Base-by-base conservation (phyloP, 2,329 filamentous ascomycete species). In the Colletotrichum spaethianum region DNA sequence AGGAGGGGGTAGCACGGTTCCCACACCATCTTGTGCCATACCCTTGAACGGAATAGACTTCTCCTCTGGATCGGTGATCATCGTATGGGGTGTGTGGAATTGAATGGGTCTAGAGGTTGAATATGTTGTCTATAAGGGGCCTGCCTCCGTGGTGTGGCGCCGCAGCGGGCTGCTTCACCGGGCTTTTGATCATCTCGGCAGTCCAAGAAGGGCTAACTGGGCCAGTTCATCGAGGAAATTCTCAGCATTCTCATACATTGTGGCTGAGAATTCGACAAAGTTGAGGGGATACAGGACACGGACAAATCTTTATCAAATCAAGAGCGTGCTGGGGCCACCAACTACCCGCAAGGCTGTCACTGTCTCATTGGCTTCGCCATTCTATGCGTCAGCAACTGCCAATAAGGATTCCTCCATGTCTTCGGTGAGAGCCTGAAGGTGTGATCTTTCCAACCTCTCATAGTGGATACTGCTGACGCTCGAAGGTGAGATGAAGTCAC, bases 21-120 rank as follows among this genome's bases (percentile, higher is more conserved):
- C 48, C 53, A 20, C 53, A 44, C 66, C 38, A 42, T 53, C 33
- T 28, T 52, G 12, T 14, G 67, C 33, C 20, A n/a, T 20, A 44
- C 66, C 65, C 11, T 56, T 18, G 66, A 6, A 23, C 40, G 56
- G 38, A n/a, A 56, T 31, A 50, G 26, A 52, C 12, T 46, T 36
- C 38, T 33, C 20, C 36, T 64, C 31, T 28, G 60, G 53, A 62
- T 70, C 50, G 50, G 23, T 48, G 65, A 48, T 64, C 66, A 23
- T 42, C 44, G n/a, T 60, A 44, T 40, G 44, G 20, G 57, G 16
- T 28, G 31, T n/a, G 56, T 36, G 46, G 3, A 7, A 14, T 12
- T 16, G 11, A 26, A 26, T 38, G 28, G 44, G 42, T 31, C 31
- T 52, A 33, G 8, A 38, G n/a, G 26, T 53, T 53, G 26, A 20